Percentiles rank a stretch among this genome's conserved stretches.
Conservation (phyloP, 2,329 filamentous ascomycete species). For the Onygenales sp. region DNA sequence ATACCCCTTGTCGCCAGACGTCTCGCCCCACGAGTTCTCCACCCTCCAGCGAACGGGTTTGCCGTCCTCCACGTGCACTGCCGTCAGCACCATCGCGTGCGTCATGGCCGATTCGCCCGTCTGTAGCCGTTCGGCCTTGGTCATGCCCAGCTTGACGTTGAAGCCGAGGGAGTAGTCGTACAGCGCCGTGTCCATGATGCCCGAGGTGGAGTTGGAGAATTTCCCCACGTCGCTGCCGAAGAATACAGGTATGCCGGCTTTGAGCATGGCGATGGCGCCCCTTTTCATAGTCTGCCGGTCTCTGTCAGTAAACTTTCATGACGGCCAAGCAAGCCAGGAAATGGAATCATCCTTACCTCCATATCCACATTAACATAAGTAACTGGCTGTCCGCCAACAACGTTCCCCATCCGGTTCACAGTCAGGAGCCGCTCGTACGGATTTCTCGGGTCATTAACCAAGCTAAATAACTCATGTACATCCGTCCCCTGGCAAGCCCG, state of each 20-base stretch:
- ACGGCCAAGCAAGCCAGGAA: not conserved
- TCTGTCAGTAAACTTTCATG: not conserved
- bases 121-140: slow-evolving; percentile 63
- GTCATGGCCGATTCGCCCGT: slow-evolving; percentile 77
- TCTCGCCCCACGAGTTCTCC: slow-evolving; percentile 74
- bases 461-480: slow-evolving; percentile 63
- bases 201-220: slow-evolving; percentile 56
- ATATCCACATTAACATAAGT: slow-evolving; percentile 80
- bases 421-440: slow-evolving; percentile 62
- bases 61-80: slow-evolving; percentile 62
- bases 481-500: slow-evolving; percentile 49
- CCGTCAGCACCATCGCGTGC: slow-evolving; percentile 85
- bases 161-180: slow-evolving; percentile 79
- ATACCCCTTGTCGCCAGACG: slow-evolving; percentile 65
- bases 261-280: slow-evolving; percentile 67
- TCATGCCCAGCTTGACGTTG: slow-evolving; percentile 62
- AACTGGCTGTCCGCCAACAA: slow-evolving; percentile 65
- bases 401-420: slow-evolving; percentile 70
- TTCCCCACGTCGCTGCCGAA: slow-evolving; percentile 85
- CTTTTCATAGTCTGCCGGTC: slow-evolving; percentile 52
- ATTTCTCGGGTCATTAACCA: slow-evolving; percentile 80
- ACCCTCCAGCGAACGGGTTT: slow-evolving; percentile 70
- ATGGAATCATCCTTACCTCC: slow-evolving; percentile 21
- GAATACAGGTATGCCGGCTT: slow-evolving; percentile 70
- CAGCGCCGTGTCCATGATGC: slow-evolving; percentile 71